A percentile compares a stretch with the other conserved stretches of the same genome.
Evolutionary conservation across 352 stramenopile genomes (phyloP).

Genomic region (Phytophthora brassicae): DNA sequence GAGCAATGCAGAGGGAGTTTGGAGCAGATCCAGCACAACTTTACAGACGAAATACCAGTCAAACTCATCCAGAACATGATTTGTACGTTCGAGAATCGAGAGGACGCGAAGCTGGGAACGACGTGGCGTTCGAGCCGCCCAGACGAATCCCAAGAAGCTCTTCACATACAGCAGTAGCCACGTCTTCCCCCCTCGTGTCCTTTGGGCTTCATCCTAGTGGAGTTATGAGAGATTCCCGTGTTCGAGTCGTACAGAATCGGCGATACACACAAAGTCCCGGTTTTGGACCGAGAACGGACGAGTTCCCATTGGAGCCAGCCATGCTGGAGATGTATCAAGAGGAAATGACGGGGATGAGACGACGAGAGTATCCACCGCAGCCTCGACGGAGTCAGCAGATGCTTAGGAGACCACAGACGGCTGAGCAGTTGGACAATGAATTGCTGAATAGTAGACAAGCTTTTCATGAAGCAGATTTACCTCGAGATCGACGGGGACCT

Average conservation of each 20-base stretch:
- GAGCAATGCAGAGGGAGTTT: constrained; percentile 25
- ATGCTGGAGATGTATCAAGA: constrained; percentile 29
- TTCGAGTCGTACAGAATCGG: constrained; percentile 8
- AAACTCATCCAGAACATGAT: constrained; percentile 19
- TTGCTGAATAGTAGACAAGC: constrained; percentile 9
- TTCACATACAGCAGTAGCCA: constrained; percentile 3
- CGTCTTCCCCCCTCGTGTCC: constrained; percentile 9
- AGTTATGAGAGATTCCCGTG: constrained; percentile 5
- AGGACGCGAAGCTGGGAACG: constrained; percentile 5
- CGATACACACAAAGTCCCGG: constrained; percentile 12
- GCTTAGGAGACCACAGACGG: constrained; percentile 7
- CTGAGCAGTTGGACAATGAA: constrained; percentile 11
- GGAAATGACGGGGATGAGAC: constrained; percentile 19
- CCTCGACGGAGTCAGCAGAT: constrained; percentile 29
- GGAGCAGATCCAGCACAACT: constrained; percentile 16
- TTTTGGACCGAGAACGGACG: constrained; percentile 15
- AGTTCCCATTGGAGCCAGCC: constrained; percentile 23
- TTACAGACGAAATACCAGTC: constrained; percentile 24
- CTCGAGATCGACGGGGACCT: constrained; percentile 15
- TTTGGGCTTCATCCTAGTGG: constrained; percentile 23
- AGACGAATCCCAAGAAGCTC: constrained; percentile 44
- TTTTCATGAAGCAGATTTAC: constrained; percentile 19
- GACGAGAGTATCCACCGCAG: constrained; percentile 26
- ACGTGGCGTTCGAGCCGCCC: constrained; percentile 19
- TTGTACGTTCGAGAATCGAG: constrained; percentile 25